Percentiles rank a stretch among this genome's conserved stretches.
Conservation (phyloP, 352 stramenopile genomes). For the Pythium brassicae region DNA sequence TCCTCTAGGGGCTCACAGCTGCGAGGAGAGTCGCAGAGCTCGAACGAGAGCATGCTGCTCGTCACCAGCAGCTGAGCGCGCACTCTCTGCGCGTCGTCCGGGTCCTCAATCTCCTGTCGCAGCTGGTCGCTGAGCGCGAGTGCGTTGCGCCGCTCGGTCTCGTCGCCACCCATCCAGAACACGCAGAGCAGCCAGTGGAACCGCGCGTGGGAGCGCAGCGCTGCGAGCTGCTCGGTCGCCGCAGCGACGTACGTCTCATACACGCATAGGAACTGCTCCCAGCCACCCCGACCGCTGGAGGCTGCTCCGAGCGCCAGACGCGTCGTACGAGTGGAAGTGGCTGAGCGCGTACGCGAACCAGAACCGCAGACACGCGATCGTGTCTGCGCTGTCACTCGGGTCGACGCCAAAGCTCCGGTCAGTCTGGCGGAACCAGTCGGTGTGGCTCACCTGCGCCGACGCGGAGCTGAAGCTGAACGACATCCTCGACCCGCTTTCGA, state of each 20-base stretch:
- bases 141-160: conserved; percentile 7
- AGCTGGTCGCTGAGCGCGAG: conserved; percentile 1
- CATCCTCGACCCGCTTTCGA: conserved; percentile 29
- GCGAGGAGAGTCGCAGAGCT: conserved; percentile 12
- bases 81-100: background rate
- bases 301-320: conserved; percentile 35
- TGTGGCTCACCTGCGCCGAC: conserved; percentile 18
- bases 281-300: conserved; percentile 38
- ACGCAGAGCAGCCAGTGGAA: conserved; percentile 34
- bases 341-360: conserved; percentile 55
- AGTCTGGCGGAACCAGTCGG: conserved; percentile 17
- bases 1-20: conserved; percentile 21
- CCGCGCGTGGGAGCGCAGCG: conserved; percentile 22
- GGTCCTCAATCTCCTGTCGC: conserved; percentile 6
- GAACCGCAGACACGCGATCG: conserved; percentile 30
- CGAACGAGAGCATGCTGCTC: conserved; percentile 37
- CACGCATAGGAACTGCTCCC: conserved; percentile 28
- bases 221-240: conserved; percentile 10
- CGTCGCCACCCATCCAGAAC: conserved; percentile 29
- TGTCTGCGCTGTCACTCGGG: background rate
- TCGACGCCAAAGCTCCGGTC: background rate
- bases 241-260: background rate
- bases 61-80: conserved; percentile 34
- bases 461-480: conserved; percentile 50
- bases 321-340: conserved; percentile 50